Conservation (phyloP, 1,284 basidiomycete species). For the Puccinia brachypodii region DNA sequence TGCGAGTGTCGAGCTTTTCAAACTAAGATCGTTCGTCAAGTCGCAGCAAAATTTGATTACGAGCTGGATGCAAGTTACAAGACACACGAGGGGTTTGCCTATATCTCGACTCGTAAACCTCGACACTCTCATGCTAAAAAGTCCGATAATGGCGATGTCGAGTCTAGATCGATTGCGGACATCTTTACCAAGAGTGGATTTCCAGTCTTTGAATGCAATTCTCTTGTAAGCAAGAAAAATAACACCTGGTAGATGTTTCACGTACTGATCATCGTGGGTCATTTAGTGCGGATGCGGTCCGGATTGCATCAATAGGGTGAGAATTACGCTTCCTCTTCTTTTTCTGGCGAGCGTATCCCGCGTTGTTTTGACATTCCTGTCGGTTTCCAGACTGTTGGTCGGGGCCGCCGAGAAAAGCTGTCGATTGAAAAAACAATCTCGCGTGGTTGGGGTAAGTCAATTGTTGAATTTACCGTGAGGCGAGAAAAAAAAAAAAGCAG, state of each 20-base stretch:
- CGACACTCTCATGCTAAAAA: slow-evolving; percentile 24
- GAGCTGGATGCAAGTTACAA: background rate
- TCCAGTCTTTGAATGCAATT: slow-evolving; percentile 44
- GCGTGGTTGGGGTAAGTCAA: slow-evolving; percentile 42
- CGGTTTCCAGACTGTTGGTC: slow-evolving; percentile 29
- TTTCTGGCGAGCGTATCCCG: background rate
- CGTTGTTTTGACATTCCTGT: background rate
- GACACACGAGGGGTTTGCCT: slow-evolving; percentile 32
- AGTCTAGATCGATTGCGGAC: slow-evolving; percentile 16
- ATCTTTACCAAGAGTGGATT: background rate
- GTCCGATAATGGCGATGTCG: slow-evolving; percentile 19
- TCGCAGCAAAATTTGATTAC: background rate
- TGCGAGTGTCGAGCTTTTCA: slow-evolving; percentile 19
- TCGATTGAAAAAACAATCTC: slow-evolving; percentile 37
- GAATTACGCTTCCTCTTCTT: background rate
- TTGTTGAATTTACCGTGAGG: background rate
- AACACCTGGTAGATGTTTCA: background rate
- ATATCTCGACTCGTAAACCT: slow-evolving; percentile 8
- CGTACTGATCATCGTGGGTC: background rate
- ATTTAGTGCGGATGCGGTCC: slow-evolving; percentile 33
- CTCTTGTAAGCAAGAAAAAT: background rate
- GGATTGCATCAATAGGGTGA: slow-evolving; percentile 44
- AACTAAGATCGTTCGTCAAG: background rate
- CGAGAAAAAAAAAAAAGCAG: no score
- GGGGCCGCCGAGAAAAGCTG: slow-evolving; percentile 37